phyloP scores from a whole-genome alignment of 2,329 filamentous ascomycete genomes.

The Orbilia brochopaga region DNA sequence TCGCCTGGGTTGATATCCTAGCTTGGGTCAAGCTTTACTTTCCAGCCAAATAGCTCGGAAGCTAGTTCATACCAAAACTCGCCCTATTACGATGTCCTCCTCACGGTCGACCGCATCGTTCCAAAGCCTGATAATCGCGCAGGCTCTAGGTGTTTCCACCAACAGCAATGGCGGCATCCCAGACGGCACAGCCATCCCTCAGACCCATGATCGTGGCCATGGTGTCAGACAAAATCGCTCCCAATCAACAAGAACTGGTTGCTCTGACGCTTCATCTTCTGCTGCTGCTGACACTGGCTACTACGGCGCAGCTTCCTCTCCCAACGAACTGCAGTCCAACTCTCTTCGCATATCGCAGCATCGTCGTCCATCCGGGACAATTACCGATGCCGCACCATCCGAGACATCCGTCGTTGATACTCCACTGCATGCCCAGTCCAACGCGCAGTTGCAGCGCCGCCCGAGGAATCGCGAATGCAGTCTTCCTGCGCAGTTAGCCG shows the following conservation, averaged over 20 bases:
- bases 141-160: slow-evolving; percentile 21
- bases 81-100: slow-evolving; percentile 24
- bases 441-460: slow-evolving; percentile 29
- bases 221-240: slow-evolving; percentile 19
- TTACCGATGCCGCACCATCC: slow-evolving; percentile 48
- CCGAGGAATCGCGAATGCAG: background rate
- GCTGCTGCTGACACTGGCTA: background rate
- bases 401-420: slow-evolving; percentile 41
- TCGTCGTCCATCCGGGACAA: slow-evolving; percentile 31
- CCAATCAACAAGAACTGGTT: slow-evolving; percentile 18
- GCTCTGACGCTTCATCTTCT: slow-evolving; percentile 14
- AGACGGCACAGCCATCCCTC: slow-evolving; percentile 22
- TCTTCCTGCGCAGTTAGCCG: background rate
- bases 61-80: background rate
- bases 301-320: slow-evolving; percentile 6
- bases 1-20: background rate
- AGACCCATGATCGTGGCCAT: slow-evolving; percentile 19
- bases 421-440: slow-evolving; percentile 28
- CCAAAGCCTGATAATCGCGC: slow-evolving; percentile 29
- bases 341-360: slow-evolving; percentile 20
- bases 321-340: slow-evolving; percentile 27
- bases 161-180: slow-evolving; percentile 12
- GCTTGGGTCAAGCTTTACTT: background rate
- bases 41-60: background rate
- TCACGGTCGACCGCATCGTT: slow-evolving; percentile 28